Base-by-base conservation (phyloP, 23 red algal genomes). In the Gracilaria vermiculophylla region DNA sequence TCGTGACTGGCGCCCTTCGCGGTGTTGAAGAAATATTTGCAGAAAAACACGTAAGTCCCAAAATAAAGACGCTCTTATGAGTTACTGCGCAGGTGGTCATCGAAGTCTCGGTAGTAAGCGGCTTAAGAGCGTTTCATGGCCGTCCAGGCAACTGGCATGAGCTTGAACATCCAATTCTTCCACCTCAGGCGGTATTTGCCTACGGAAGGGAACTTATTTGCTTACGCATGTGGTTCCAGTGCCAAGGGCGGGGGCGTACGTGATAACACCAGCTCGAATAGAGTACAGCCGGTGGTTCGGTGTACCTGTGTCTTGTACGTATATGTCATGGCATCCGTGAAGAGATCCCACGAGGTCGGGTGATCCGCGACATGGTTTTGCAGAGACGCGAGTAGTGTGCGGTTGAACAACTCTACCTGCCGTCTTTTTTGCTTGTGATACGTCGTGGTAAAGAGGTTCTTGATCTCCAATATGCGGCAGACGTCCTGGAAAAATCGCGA, bases 321-420 rank as follows among this genome's bases (percentile, higher is more conserved):
- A 47, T 8, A 47, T 5, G 43, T 47, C 6, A 47, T 5, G 6
- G 43, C 43, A 47, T 47, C 43, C 5, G 43, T 47, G 43, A 47
- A 47, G 6, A 47, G 12, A 12, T 47, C 43, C 43, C 43, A 47
- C 17, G 44, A 33, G 9, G 13, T 52, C 17, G 0, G 0, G 44
- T 77, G 72, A 20, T 53, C 72, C 17, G 1, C 44, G 7, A 77
- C 33, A 16, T 77, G 50, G 9, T 42, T 15, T 0, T 17, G 27
- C 16, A 48, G 17, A 7, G 44, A 20, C 14, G 72, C 72, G 9
- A 77, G 72, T 21, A 77, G 27, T 23, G 72, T 77, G 16, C 72
- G 72, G 81, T 86, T 86, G 3, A 4, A 86, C 81, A 23, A 2
- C 39, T 86, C 58, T 7, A 70, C 58, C 62, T 86, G 58, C 11